A percentile compares a stretch with the other conserved stretches of the same genome.
phyloP scores from a whole-genome alignment of 1,284 basidiomycete genomes.

The Mycena sp. region DNA sequence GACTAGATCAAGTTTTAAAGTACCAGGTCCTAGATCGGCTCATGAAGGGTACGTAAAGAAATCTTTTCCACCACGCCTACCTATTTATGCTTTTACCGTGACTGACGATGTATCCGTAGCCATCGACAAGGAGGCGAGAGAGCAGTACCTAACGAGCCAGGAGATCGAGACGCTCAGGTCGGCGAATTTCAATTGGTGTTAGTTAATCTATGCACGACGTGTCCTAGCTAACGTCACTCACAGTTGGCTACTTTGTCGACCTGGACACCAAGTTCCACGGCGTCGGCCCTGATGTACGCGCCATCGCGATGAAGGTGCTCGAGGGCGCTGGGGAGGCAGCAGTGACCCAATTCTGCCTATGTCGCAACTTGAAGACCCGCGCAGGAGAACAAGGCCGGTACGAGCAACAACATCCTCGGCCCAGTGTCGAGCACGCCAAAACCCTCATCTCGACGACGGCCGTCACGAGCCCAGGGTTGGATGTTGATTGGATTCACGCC shows the following conservation, averaged over 20 bases:
- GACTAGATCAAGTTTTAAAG: neutral
- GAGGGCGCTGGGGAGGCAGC: neutral
- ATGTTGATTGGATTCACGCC: neutral
- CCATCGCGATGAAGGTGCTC: conserved; percentile 1
- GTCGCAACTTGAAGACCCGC: too few species aligned
- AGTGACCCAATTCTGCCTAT: neutral
- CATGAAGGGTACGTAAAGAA: neutral
- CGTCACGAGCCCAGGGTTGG: neutral
- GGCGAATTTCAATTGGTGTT: neutral
- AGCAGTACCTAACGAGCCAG: neutral
- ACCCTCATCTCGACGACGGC: neutral
- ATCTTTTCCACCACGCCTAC: neutral
- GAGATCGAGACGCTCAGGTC: neutral
- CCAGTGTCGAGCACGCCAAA: neutral
- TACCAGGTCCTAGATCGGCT: neutral
- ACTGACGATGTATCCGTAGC: neutral
- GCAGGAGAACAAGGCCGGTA: neutral
- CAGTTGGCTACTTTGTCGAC: neutral
- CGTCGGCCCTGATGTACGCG: neutral
- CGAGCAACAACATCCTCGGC: neutral
- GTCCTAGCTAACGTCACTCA: conserved; percentile 3
- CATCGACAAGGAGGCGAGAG: neutral
- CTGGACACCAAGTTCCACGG: neutral
- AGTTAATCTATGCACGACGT: neutral
- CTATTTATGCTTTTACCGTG: neutral